phyloP scores from a whole-genome alignment of 2,329 filamentous ascomycete genomes.

The Colletotrichum cuscutae region DNA sequence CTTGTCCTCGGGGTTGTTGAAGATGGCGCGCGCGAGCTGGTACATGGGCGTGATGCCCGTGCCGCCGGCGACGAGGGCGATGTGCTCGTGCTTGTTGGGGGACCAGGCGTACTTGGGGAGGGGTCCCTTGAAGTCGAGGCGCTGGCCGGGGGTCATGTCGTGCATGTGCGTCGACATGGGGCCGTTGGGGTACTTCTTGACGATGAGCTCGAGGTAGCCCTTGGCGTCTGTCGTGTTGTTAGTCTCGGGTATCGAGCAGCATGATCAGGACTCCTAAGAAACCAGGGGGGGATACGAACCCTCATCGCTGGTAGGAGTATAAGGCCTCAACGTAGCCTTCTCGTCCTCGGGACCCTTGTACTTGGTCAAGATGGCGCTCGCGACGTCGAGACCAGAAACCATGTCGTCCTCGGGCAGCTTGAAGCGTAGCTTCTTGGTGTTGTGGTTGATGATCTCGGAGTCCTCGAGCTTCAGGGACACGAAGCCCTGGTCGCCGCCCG shows the following conservation, averaged over 20 bases:
- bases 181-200: constrained; percentile 92
- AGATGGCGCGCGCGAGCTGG: constrained; percentile 90
- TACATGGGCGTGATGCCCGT: constrained; percentile 99
- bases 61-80: constrained; percentile 89
- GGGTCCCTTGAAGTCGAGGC: constrained; percentile 92
- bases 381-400: constrained; percentile 83
- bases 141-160: constrained; percentile 82
- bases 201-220: constrained; percentile 87
- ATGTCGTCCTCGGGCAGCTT: constrained; percentile 84
- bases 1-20: constrained; percentile 96
- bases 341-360: constrained; percentile 85
- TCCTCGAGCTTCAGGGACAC: constrained; percentile 82
- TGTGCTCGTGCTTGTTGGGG: constrained; percentile 92
- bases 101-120: constrained; percentile 93
- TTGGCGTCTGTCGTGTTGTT: constrained; percentile 66
- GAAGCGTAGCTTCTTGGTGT: constrained; percentile 94
- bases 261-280: too few relatives aligned
- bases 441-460: constrained; percentile 86
- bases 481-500: constrained; percentile 90
- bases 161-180: constrained; percentile 94
- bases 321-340: constrained; percentile 90
- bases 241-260: neutral
- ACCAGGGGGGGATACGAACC: constrained; percentile 54
- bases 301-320: constrained; percentile 92
- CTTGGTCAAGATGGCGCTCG: constrained; percentile 92